Evolutionary conservation across 768 basidiomycete genomes (phyloP).

Genomic region (Kwoniella sp.): DNA sequence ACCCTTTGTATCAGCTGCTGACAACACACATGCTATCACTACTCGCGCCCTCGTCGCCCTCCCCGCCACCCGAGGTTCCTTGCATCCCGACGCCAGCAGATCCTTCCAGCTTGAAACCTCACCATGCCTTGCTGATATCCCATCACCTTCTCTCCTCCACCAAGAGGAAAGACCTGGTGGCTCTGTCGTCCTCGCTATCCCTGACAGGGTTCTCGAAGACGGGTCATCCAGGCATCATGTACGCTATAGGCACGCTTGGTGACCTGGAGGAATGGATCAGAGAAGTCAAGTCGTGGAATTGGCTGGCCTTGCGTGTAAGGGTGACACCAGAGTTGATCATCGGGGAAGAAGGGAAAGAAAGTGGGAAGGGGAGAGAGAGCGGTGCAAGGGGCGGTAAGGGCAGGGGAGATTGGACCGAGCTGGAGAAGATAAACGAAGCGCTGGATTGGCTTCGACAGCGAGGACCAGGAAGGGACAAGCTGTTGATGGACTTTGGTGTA

Average conservation of each 20-base stretch:
- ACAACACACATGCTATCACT: conserved; percentile 60
- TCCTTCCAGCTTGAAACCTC: conserved; percentile 27
- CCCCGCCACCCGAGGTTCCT: too few relatives aligned
- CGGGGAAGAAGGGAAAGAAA: background rate
- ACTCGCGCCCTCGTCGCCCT: conserved; percentile 39
- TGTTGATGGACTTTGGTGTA: conserved; percentile 64
- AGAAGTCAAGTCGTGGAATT: conserved; percentile 71
- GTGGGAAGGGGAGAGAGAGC: conserved; percentile 5
- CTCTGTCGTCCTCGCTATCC: conserved; percentile 57
- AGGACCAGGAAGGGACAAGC: conserved; percentile 53
- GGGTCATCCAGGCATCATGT: conserved; percentile 72
- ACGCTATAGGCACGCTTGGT: conserved; percentile 59
- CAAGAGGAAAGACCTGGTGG: conserved; percentile 61
- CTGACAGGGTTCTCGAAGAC: conserved; percentile 68
- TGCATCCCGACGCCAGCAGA: background rate
- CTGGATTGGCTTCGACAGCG: conserved; percentile 63
- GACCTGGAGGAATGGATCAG: conserved; percentile 62
- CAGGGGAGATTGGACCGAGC: conserved; percentile 58
- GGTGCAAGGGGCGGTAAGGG: conserved; percentile 24
- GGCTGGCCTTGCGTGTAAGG: conserved; percentile 65
- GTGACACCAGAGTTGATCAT: conserved; percentile 47
- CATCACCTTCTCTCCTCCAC: conserved; percentile 57
- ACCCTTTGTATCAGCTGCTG: conserved; percentile 61
- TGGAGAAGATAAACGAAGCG: conserved; percentile 66
- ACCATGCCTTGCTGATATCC: conserved; percentile 66